Evolutionary conservation across 805 yeast genomes (phyloP), one percentile per base, ranked within the genome.

Genomic region (Candida loeiensis): DNA sequence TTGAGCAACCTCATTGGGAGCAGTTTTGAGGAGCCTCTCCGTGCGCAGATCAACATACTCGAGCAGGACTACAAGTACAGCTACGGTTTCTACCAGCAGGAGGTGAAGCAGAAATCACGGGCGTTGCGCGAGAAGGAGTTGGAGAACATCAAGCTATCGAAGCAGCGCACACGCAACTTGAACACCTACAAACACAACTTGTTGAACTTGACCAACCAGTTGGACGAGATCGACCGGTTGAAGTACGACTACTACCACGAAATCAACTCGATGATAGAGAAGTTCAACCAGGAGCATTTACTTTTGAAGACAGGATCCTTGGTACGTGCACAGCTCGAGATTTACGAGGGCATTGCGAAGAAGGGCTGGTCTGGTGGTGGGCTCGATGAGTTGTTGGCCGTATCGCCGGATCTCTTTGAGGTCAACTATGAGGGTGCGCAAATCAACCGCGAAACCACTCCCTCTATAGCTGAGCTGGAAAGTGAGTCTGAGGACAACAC

Each of bases 311-410:
- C 86, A 1, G 82, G 87, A 1, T 71, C 83, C 1, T 67, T 84
- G 4, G 80, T 86, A 2, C 66, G 87, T 36, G 90, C 93, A 2
- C 91, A 88, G 55, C 78, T 88, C 13, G 93, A 86, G 51, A 78
- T 87, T 14, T 79, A 77, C 50, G 95, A 85, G 52, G 82, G 84
- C 19, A 78, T 88, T 16, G 95, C 95, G 0, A 71, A 79, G 41
- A 88, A 88, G 54, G 93, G 95, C 4, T 82, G 89, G 86, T 74
- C 83, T 3, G 95, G 95, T 11, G 93, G 91, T 19, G 95, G 95
- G 0, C 63, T 88, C 24, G 95, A 87, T 53, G 80, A 75, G 18
- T 63, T 85, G 39, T 64, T 85, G 17, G 66, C 77, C 1, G 66
- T 73, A 24, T 79, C 85, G 27, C 82, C 84, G 1, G 93, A 84